A percentile compares a stretch with the other conserved stretches of the same genome.
These are phyloP conservation scores for Spirogloea muscicola DNA, from an alignment of 139 green algal genomes.

Conservation along the genomic window DNA sequence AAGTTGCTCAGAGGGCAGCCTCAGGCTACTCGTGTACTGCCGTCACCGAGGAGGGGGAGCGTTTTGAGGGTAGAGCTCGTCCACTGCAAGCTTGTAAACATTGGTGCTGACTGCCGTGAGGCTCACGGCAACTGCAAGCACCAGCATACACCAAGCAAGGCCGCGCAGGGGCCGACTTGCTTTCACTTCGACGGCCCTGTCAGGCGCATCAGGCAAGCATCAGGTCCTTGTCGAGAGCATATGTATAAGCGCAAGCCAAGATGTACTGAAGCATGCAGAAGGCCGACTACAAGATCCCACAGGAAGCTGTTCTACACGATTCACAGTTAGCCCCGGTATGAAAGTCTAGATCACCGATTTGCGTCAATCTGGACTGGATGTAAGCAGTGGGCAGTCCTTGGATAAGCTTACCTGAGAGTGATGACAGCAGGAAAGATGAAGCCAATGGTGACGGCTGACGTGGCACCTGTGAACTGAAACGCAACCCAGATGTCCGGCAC, in stretches of 20 bases:
- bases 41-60: too few species aligned
- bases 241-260: background rate
- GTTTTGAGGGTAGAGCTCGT: too few species aligned
- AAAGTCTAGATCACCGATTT: background rate
- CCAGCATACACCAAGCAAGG: constrained; percentile 1
- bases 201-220: background rate
- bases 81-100: constrained; percentile 6
- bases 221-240: background rate
- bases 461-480: constrained; percentile 13
- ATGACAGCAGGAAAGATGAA: constrained; percentile 29
- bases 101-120: background rate
- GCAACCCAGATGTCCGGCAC: constrained; percentile 40
- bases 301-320: background rate
- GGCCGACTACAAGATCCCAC: too few species aligned
- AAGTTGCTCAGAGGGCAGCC: too few species aligned
- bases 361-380: background rate
- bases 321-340: background rate
- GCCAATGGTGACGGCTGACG: constrained; percentile 13
- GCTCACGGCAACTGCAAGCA: constrained; percentile 1
- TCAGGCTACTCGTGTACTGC: too few species aligned
- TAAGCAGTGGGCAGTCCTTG: background rate
- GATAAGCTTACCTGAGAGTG: background rate
- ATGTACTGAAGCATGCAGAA: background rate
- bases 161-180: too few species aligned
- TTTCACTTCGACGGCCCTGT: background rate